These are phyloP conservation scores for Kodamaea ohmeri DNA, from an alignment of 1,139 yeast species.

Conservation along the genomic window DNA sequence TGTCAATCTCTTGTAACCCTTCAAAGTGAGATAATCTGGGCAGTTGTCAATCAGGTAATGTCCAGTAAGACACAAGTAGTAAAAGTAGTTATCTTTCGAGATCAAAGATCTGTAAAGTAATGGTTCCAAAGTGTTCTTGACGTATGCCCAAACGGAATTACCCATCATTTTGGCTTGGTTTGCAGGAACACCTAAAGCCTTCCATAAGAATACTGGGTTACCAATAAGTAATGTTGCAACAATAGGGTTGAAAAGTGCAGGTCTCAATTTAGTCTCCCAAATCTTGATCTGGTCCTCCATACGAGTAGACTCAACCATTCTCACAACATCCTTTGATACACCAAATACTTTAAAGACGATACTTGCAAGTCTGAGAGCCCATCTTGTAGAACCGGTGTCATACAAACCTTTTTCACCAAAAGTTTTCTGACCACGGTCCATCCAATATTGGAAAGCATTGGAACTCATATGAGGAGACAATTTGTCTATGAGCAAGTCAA, in stretches of 20 bases:
- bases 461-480: slow-evolving; percentile 73
- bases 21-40: slow-evolving; percentile 68
- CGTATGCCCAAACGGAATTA: slow-evolving; percentile 64
- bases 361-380: slow-evolving; percentile 74
- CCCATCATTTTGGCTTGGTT: slow-evolving; percentile 84
- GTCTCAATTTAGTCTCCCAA: slow-evolving; percentile 63
- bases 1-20: slow-evolving; percentile 53
- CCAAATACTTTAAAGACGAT: slow-evolving; percentile 60
- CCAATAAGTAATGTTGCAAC: slow-evolving; percentile 68
- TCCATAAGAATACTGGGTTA: slow-evolving; percentile 82
- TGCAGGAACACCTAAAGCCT: slow-evolving; percentile 82
- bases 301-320: slow-evolving; percentile 56
- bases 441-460: slow-evolving; percentile 80
- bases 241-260: slow-evolving; percentile 67
- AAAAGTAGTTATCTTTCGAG: slow-evolving; percentile 74
- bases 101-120: slow-evolving; percentile 60
- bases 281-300: slow-evolving; percentile 59
- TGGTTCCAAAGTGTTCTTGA: slow-evolving; percentile 78
- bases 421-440: slow-evolving; percentile 56
- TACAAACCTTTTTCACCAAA: slow-evolving; percentile 59
- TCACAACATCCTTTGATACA: slow-evolving; percentile 47
- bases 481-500: slow-evolving; percentile 45
- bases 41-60: slow-evolving; percentile 62
- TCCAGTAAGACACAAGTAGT: slow-evolving; percentile 66
- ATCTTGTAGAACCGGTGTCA: slow-evolving; percentile 81